A percentile compares a stretch with the other conserved stretches of the same genome.
phyloP scores from a whole-genome alignment of 1,139 yeast genomes.

The Geotrichum citri-aurantii region DNA sequence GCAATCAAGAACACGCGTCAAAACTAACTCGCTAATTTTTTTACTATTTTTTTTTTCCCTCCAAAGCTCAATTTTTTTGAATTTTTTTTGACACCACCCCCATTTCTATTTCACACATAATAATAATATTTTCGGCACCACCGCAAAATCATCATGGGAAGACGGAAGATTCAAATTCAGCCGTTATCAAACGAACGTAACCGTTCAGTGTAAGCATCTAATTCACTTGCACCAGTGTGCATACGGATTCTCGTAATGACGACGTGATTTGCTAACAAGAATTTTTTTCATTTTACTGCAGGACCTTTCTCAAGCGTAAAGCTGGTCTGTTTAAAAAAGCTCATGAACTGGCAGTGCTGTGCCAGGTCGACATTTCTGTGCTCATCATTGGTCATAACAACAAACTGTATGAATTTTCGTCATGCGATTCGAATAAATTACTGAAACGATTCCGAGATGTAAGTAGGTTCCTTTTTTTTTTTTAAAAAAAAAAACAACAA shows the following conservation, averaged over 20 bases:
- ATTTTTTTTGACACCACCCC: background rate
- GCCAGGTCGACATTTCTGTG: conserved; percentile 90
- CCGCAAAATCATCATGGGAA: conserved; percentile 56
- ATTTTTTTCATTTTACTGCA: conserved; percentile 20
- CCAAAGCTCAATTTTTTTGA: background rate
- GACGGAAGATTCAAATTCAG: conserved; percentile 91
- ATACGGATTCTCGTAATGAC: background rate
- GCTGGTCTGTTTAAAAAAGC: conserved; percentile 96
- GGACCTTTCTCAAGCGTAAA: conserved; percentile 85
- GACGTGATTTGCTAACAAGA: background rate
- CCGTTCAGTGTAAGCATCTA: conserved; percentile 42
- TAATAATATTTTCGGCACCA: background rate
- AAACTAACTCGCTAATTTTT: background rate
- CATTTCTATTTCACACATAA: background rate
- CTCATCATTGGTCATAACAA: conserved; percentile 83
- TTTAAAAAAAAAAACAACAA: too few relatives aligned
- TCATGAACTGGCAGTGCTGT: conserved; percentile 83
- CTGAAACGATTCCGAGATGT: conserved; percentile 48
- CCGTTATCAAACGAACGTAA: conserved; percentile 89
- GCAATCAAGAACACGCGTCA: background rate
- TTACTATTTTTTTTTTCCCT: background rate
- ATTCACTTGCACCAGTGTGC: background rate
- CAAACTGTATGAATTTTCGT: conserved; percentile 72
- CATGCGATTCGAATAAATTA: conserved; percentile 61
- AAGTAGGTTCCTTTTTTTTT: conserved; percentile 14